Percentiles rank a stretch among this genome's conserved stretches.
phyloP scores from a whole-genome alignment of 345 rosid species.

The Murraya paniculata region DNA sequence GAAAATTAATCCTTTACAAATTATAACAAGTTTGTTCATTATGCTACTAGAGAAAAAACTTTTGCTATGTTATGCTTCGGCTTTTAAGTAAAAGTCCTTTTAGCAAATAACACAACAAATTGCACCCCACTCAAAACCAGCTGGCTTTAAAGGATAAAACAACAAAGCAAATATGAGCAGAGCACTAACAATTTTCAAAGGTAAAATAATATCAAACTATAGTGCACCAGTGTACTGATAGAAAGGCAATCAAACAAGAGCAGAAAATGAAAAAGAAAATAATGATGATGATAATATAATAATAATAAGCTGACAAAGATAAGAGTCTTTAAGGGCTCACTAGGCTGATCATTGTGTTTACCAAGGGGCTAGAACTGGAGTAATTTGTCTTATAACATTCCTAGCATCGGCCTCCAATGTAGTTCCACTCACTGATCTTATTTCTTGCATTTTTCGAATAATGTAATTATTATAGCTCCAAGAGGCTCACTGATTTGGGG shows the following conservation, averaged over 20 bases:
- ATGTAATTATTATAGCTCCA: slow-evolving; percentile 26
- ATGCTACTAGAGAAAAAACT: too few relatives aligned
- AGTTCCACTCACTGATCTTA: slow-evolving; percentile 26
- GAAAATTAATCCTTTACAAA: too few relatives aligned
- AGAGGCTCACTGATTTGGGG: slow-evolving; percentile 17
- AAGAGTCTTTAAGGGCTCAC: slow-evolving; percentile 27
- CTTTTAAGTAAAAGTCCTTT: too few relatives aligned
- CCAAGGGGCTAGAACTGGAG: slow-evolving; percentile 57
- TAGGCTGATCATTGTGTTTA: slow-evolving; percentile 92
- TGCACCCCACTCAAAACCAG: too few relatives aligned
- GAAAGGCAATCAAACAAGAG: neutral
- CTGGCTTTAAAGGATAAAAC: too few relatives aligned
- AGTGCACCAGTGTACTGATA: slow-evolving; percentile 89
- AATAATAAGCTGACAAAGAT: neutral
- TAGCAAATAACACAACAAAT: too few relatives aligned
- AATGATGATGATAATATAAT: neutral
- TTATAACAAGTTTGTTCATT: too few relatives aligned
- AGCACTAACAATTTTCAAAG: too few relatives aligned
- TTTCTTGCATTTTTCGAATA: slow-evolving; percentile 33
- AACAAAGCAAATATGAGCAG: too few relatives aligned
- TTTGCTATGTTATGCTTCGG: too few relatives aligned
- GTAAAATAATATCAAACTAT: slow-evolving; percentile 87
- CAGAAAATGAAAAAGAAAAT: neutral
- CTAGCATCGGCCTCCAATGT: slow-evolving; percentile 66
- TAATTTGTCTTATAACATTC: slow-evolving; percentile 53